Conservation (phyloP, 1,284 basidiomycete species). For the Porodaedalea pini region DNA sequence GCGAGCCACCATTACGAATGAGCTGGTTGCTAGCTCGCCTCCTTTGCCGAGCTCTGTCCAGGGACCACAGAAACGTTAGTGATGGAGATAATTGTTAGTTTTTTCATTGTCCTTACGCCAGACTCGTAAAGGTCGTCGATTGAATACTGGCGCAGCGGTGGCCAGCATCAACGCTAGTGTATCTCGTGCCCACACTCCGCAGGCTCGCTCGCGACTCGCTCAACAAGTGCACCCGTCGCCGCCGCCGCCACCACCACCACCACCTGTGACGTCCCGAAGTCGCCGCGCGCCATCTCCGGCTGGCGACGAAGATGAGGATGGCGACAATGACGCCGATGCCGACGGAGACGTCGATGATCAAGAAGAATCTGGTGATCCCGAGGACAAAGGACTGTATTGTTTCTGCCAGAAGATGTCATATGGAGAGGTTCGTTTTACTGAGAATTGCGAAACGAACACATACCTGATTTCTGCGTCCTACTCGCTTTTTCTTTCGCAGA, state of each 20-base stretch:
- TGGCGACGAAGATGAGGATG: slow-evolving; percentile 36
- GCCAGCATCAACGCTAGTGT: slow-evolving; percentile 8
- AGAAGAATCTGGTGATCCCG: slow-evolving; percentile 46
- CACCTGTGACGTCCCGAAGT: background rate
- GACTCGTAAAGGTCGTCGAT: slow-evolving; percentile 8
- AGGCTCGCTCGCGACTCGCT: slow-evolving; percentile 16
- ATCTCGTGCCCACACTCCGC: slow-evolving; percentile 18
- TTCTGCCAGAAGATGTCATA: slow-evolving; percentile 64
- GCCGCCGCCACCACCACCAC: slow-evolving; percentile 4
- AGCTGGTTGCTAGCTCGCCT: slow-evolving; percentile 1
- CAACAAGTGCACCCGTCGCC: slow-evolving; percentile 17
- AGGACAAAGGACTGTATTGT: slow-evolving; percentile 60
- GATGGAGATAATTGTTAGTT: background rate
- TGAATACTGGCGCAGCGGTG: slow-evolving; percentile 13
- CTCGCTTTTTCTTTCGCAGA: slow-evolving; percentile 34
- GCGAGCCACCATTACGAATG: slow-evolving; percentile 6
- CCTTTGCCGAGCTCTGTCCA: background rate
- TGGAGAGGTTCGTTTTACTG: slow-evolving; percentile 47
- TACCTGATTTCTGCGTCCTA: background rate
- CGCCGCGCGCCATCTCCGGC: slow-evolving; percentile 19
- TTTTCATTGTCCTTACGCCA: background rate
- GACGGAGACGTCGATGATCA: slow-evolving; percentile 41
- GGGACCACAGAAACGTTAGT: slow-evolving; percentile 12
- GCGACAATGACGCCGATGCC: slow-evolving; percentile 46
- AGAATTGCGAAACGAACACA: no score